A percentile compares a stretch with the other conserved stretches of the same genome.
Evolutionary conservation across 2,329 filamentous ascomycete species (phyloP).

Genomic region (Pseudopyricularia javanii): DNA sequence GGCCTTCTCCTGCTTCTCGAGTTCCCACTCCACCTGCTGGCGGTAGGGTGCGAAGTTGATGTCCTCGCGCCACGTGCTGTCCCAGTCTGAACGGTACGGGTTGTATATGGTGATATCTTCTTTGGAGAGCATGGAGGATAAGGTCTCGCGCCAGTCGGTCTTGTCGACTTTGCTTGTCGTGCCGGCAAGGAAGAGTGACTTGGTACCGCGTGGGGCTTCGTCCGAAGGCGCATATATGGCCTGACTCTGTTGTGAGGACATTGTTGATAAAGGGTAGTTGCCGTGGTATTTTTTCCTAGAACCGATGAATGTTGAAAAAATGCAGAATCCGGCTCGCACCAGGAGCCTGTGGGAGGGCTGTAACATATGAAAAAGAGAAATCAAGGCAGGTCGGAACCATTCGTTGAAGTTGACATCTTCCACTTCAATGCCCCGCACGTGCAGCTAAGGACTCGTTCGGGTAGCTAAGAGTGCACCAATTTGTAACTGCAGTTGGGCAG

Average conservation of each 20-base stretch:
- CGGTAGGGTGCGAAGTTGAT: slow-evolving; percentile 30
- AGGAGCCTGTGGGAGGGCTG: too few relatives aligned
- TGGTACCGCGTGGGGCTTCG: slow-evolving; percentile 4
- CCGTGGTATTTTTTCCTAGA: neutral
- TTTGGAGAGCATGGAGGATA: slow-evolving; percentile 22
- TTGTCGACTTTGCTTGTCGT: slow-evolving; percentile 29
- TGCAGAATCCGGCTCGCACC: too few relatives aligned
- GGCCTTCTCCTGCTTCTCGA: slow-evolving; percentile 39
- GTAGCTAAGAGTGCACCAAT: too few relatives aligned
- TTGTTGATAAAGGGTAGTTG: neutral
- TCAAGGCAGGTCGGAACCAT: too few relatives aligned
- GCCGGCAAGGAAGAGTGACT: slow-evolving; percentile 45
- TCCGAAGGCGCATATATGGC: slow-evolving; percentile 16
- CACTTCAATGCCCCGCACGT: too few relatives aligned
- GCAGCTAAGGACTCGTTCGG: too few relatives aligned
- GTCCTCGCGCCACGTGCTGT: slow-evolving; percentile 37
- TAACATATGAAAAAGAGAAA: too few relatives aligned
- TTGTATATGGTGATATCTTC: slow-evolving; percentile 38
- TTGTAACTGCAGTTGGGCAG: too few relatives aligned
- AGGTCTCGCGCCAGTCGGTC: slow-evolving; percentile 40
- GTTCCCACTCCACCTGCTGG: slow-evolving; percentile 49
- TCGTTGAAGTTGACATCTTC: too few relatives aligned
- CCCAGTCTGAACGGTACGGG: slow-evolving; percentile 44
- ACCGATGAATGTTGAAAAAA: too few relatives aligned
- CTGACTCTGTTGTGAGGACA: slow-evolving; percentile 9